A percentile compares a stretch with the other conserved stretches of the same genome.
Conservation (phyloP, 2,329 filamentous ascomycete genomes). For the Ceratocystis lukuohia region DNA sequence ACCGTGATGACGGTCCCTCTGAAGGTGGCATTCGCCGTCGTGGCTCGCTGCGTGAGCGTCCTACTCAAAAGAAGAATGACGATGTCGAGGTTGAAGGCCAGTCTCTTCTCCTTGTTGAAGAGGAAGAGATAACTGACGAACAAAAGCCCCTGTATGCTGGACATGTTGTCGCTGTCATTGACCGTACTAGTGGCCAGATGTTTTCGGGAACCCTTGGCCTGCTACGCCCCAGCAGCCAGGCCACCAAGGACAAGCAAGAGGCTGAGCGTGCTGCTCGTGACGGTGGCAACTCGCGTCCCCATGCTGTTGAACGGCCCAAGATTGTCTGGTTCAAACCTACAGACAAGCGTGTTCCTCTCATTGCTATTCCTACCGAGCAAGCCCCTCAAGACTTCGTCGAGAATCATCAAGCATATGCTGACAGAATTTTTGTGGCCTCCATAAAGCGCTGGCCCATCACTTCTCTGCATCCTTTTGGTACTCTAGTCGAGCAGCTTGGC, state of each 20-base stretch:
- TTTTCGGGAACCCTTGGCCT: constrained; percentile 93
- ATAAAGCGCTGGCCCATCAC: constrained; percentile 99
- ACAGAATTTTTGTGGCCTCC: constrained; percentile 95
- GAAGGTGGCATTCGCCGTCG: constrained; percentile 85
- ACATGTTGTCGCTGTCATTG: constrained; percentile 92
- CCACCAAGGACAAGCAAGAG: constrained; percentile 98
- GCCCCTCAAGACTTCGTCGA: constrained; percentile 96
- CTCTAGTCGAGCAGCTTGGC: constrained; percentile 89
- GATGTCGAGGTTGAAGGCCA: constrained; percentile 98
- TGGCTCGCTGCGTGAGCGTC: constrained; percentile 88
- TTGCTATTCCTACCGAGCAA: constrained; percentile 96
- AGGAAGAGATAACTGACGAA: constrained; percentile 97
- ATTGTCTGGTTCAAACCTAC: constrained; percentile 99
- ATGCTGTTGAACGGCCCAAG: constrained; percentile 85
- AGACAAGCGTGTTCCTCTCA: constrained; percentile 94
- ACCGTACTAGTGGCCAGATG: constrained; percentile 96
- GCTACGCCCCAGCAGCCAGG: constrained; percentile 89
- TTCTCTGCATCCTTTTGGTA: constrained; percentile 96
- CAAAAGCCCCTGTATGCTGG: constrained; percentile 95
- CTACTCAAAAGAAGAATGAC: constrained; percentile 99
- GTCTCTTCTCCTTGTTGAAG: constrained; percentile 88
- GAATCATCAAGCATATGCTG: constrained; percentile 94
- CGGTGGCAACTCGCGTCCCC: constrained; percentile 38
- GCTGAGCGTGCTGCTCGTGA: constrained; percentile 87
- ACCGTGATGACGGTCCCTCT: constrained; percentile 49